Evolutionary conservation across 2,329 filamentous ascomycete genomes (phyloP).

Genomic region (Cordyceps tenuipes): DNA sequence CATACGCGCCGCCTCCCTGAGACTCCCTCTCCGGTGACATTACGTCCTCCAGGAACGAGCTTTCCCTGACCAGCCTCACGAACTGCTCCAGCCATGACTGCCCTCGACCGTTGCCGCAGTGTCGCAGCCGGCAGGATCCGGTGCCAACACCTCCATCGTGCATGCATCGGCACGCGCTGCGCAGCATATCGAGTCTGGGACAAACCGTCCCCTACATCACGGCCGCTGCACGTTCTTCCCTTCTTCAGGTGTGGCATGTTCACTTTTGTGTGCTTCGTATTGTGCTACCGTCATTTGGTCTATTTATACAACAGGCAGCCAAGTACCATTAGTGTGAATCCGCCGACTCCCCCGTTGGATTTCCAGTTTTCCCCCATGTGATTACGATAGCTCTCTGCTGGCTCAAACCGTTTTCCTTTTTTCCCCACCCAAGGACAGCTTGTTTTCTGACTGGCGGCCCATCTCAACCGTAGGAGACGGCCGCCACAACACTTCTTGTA

Average conservation of each 20-base stretch:
- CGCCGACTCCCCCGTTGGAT: neutral
- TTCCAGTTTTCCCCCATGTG: neutral
- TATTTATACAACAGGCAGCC: slow-evolving; percentile 1
- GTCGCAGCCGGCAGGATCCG: slow-evolving; percentile 9
- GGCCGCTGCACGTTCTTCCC: neutral
- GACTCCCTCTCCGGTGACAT: neutral
- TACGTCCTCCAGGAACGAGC: neutral
- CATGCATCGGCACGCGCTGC: neutral
- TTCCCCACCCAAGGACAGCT: no score
- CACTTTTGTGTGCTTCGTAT: neutral
- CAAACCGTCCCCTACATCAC: neutral
- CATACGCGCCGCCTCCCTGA: neutral
- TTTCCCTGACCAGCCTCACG: neutral
- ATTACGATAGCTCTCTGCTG: neutral
- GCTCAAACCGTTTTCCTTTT: neutral
- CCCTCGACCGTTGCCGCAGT: neutral
- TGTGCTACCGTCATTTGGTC: slow-evolving; percentile 2
- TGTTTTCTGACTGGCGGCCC: no score
- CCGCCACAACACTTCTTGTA: neutral
- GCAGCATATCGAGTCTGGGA: neutral
- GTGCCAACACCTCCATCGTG: neutral
- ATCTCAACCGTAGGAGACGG: no score
- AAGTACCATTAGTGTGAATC: neutral
- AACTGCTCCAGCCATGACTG: neutral
- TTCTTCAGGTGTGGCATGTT: neutral